Evolutionary conservation across 73 alveolate species (phyloP).

Genomic region (Blepharisma japonicum): DNA sequence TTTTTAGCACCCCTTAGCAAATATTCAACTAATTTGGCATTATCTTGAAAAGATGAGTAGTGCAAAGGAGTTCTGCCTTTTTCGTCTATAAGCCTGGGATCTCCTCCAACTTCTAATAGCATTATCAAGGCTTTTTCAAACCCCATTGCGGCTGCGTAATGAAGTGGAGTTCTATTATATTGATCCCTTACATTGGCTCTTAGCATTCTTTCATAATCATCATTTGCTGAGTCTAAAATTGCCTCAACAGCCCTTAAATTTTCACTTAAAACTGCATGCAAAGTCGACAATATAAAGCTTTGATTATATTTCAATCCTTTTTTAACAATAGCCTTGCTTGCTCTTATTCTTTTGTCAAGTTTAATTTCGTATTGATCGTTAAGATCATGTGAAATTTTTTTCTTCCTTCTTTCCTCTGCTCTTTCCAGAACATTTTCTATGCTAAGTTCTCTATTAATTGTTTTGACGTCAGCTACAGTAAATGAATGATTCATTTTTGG

Average conservation of each 20-base stretch:
- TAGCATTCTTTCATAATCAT: neutral
- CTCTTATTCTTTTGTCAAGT: neutral
- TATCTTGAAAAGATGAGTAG: neutral
- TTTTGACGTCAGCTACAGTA: too few relatives aligned
- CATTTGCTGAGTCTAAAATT: neutral
- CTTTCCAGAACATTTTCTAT: too few relatives aligned
- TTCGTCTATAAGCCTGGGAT: neutral
- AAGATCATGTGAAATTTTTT: neutral
- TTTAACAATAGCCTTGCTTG: neutral
- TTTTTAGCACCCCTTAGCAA: neutral
- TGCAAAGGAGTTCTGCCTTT: slow-evolving; percentile 18
- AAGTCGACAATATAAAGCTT: too few relatives aligned
- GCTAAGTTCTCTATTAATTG: too few relatives aligned
- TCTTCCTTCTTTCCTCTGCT: too few relatives aligned
- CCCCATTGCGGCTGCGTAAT: slow-evolving; percentile 2
- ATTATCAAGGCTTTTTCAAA: neutral
- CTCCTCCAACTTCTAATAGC: neutral
- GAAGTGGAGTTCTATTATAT: slow-evolving; percentile 10
- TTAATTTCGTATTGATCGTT: neutral
- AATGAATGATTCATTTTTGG: too few relatives aligned
- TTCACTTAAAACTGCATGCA: slow-evolving; percentile 12
- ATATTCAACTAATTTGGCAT: neutral
- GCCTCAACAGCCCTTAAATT: slow-evolving; percentile 7
- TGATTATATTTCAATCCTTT: neutral
- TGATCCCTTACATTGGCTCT: neutral